A percentile compares a stretch with the other conserved stretches of the same genome.
phyloP scores from a whole-genome alignment of 164 flowering plant species.

The Magnolia sinica region DNA sequence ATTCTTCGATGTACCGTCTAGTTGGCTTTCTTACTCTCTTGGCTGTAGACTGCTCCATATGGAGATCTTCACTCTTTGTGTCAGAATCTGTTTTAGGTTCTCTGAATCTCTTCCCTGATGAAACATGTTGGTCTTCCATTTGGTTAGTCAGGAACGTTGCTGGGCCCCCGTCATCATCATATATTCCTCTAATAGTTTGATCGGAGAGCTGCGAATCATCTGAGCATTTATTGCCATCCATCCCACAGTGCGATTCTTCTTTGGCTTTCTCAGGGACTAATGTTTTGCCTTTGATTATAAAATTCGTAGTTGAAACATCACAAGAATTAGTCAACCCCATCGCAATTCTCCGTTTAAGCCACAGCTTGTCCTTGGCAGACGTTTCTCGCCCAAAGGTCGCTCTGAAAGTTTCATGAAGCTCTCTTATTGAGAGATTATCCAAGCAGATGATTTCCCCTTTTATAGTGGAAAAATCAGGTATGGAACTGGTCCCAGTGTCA shows the following conservation, averaged over 20 bases:
- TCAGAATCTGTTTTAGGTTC: slow-evolving; percentile 14
- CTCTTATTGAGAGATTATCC: slow-evolving; percentile 71
- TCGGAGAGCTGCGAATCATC: slow-evolving; percentile 16
- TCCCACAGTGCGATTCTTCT: slow-evolving; percentile 12
- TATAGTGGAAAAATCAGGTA: slow-evolving; percentile 61
- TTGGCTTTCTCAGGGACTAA: slow-evolving; percentile 32
- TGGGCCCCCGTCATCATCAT: slow-evolving; percentile 22
- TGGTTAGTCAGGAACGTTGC: slow-evolving; percentile 16
- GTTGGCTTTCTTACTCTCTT: slow-evolving; percentile 95
- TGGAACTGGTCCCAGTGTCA: slow-evolving; percentile 23
- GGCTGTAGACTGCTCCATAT: slow-evolving; percentile 38
- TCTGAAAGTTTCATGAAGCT: slow-evolving; percentile 83
- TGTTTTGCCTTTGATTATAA: slow-evolving; percentile 52
- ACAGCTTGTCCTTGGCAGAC: slow-evolving; percentile 82
- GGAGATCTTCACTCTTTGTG: slow-evolving; percentile 33
- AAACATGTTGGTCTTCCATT: slow-evolving; percentile 24
- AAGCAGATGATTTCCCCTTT: slow-evolving; percentile 62
- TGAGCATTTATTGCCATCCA: slow-evolving; percentile 14
- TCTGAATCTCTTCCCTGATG: slow-evolving; percentile 29
- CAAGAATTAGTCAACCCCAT: slow-evolving; percentile 93
- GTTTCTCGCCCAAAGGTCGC: slow-evolving; percentile 96
- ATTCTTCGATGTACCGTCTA: slow-evolving; percentile 87
- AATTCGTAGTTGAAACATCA: slow-evolving; percentile 58
- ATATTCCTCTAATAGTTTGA: slow-evolving; percentile 15
- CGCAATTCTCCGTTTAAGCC: slow-evolving; percentile 93